These are phyloP conservation scores for Helicocarpus griseus DNA, from an alignment of 2,329 filamentous ascomycete species.

Conservation along the genomic window DNA sequence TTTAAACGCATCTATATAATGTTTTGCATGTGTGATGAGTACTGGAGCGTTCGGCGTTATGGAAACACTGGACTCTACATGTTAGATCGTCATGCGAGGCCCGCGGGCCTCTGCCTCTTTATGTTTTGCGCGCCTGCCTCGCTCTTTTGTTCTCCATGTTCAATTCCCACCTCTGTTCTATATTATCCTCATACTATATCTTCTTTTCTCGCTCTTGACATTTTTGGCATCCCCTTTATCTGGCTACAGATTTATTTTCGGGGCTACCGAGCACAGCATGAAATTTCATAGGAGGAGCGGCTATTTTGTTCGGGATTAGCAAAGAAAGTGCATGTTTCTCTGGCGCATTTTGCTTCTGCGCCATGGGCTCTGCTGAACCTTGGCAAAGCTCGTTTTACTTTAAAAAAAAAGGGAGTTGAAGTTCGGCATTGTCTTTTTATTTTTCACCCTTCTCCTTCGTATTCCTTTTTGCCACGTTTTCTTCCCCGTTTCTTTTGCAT, in stretches of 20 bases:
- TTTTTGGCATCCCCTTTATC: constrained; percentile 6
- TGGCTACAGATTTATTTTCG: constrained; percentile 11
- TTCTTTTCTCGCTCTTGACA: constrained; percentile 3
- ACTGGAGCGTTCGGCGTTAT: constrained; percentile 32
- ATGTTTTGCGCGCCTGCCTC: constrained; percentile 21
- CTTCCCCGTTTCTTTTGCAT: background rate
- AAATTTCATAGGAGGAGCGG: constrained; percentile 10
- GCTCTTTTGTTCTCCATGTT: constrained; percentile 19
- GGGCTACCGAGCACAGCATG: constrained; percentile 11
- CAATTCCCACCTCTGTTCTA: constrained; percentile 9
- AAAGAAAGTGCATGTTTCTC: constrained; percentile 3
- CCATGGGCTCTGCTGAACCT: background rate
- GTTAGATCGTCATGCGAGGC: constrained; percentile 34
- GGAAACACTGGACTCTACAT: constrained; percentile 27
- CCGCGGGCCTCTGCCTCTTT: constrained; percentile 17
- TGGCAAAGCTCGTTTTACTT: background rate
- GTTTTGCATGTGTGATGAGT: constrained; percentile 35
- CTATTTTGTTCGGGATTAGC: constrained; percentile 7
- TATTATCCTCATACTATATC: constrained; percentile 4
- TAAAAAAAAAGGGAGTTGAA: background rate
- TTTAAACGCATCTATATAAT: constrained; percentile 21
- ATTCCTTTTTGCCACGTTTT: constrained; percentile 3
- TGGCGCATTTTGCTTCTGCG: constrained; percentile 2
- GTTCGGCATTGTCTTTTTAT: constrained; percentile 2
- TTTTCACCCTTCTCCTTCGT: constrained; percentile 5